Evolutionary conservation across 2,329 filamentous ascomycete species (phyloP), one percentile per base, ranked within the genome.

Genomic region (Cadophora gregata): DNA sequence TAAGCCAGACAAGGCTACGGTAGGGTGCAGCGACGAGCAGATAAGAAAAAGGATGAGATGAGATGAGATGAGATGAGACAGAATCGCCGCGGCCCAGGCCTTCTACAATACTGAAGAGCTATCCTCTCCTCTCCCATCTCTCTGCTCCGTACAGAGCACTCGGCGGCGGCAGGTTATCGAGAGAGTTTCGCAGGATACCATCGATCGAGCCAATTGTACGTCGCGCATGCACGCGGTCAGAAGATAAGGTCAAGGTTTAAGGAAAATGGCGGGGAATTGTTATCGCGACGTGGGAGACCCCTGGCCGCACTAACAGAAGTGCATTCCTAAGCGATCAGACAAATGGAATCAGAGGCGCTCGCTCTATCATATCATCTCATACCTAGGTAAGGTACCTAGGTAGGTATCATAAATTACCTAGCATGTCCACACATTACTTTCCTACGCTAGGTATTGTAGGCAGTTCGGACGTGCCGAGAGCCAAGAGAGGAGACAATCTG

Each of bases 201-300:
- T 27, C 25, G 16, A 29, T 53, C 50, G 27, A 53, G 50, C 50
- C 50, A 53, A 53, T n/a, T 53, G 42, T 21, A n/a, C 19, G n/a
- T 19, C n/a, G 27, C 12, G 24, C 10, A 51, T 53, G 27, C 50
- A 31, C 25, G 50, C 50, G 27, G 50, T 53, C 50, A 53, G 50
- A 53, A 53, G 50, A 53, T 53, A 53, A 53, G 50, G 14, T 47
- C 42, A 47, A 47, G 19, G n/a, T 8, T n/a, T n/a, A 47, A 53
- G 25, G n/a, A 31, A 31, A 29, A n/a, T 31, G 50, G 50, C 27
- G 50, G 50, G 50, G 50, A 53, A 53, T 47, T 47, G 19, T 47
- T 47, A 47, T 47, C 42, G 21, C n/a, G 8, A n/a, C 42, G 42
- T 47, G 42, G 42, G 42, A 47, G 42, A 21, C 6, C 38, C 38